Conservation (phyloP, 257 asterid species). For the Penstemon davidsonii region DNA sequence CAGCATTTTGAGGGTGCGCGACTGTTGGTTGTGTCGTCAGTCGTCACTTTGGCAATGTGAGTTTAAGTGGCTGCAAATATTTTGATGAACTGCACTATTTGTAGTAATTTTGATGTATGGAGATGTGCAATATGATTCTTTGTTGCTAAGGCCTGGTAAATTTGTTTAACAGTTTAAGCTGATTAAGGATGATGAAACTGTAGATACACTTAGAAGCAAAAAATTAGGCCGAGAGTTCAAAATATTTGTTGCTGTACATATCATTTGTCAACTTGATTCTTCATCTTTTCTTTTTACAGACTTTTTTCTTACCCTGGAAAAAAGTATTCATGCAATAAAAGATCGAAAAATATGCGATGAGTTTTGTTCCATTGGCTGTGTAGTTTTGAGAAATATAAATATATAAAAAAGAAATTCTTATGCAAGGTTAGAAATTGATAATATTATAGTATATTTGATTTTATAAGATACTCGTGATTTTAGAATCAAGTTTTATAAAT, state of each 20-base stretch:
- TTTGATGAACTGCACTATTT: conserved; percentile 20
- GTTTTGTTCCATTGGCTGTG: no score
- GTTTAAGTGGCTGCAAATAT: conserved; percentile 14
- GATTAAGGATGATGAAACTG: conserved; percentile 23
- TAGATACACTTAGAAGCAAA: conserved; percentile 23
- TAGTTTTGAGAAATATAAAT: no score
- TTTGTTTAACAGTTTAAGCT: conserved; percentile 1
- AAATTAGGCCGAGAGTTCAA: conserved; percentile 15
- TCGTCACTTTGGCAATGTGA: conserved; percentile 14
- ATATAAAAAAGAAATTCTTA: no score
- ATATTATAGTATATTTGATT: no score
- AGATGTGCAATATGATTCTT: conserved; percentile 27
- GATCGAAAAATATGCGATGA: no score
- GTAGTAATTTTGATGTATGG: conserved; percentile 4
- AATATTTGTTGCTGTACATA: conserved; percentile 29
- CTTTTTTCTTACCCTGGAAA: background rate
- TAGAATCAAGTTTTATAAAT: no score
- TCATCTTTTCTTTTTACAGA: conserved; percentile 23
- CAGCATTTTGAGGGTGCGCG: conserved; percentile 22
- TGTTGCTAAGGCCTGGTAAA: conserved; percentile 9
- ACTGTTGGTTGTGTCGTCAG: conserved; percentile 13
- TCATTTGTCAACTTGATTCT: conserved; percentile 19
- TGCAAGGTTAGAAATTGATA: no score
- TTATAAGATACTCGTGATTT: no score
- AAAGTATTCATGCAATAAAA: background rate